Conservation (phyloP, 768 basidiomycete species). For the Hemileccinum impolitum region DNA sequence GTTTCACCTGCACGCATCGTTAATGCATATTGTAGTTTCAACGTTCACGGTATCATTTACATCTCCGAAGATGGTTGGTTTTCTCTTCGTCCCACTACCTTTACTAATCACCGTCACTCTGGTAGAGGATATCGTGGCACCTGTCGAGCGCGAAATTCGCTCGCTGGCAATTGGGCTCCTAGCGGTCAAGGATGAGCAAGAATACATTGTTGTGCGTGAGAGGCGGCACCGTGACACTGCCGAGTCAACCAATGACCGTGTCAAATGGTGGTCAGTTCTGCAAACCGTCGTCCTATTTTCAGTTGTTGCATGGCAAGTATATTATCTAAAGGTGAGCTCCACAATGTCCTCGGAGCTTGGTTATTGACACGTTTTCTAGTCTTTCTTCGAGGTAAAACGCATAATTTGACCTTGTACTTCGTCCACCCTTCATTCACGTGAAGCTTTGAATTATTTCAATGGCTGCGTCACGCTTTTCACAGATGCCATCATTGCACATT, state of each 20-base stretch:
- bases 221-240: slow-evolving; percentile 91
- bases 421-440: not conserved
- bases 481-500: slow-evolving; percentile 6
- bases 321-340: slow-evolving; percentile 79
- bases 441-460: not conserved
- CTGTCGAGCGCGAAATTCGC: slow-evolving; percentile 95
- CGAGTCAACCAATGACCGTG: slow-evolving; percentile 88
- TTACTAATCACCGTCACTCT: slow-evolving; percentile 1
- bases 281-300: slow-evolving; percentile 84
- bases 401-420: slow-evolving; percentile 54
- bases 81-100: not conserved
- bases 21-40: slow-evolving; percentile 60
- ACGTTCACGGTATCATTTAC: slow-evolving; percentile 96
- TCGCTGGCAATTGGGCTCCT: slow-evolving; percentile 74
- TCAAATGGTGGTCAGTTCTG: slow-evolving; percentile 98
- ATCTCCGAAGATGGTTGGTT: slow-evolving; percentile 80
- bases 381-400: slow-evolving; percentile 90
- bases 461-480: no score
- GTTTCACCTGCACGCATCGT: not conserved
- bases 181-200: slow-evolving; percentile 96
- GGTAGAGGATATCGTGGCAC: slow-evolving; percentile 76
- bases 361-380: slow-evolving; percentile 37
- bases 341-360: not conserved
- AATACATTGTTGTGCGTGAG: slow-evolving; percentile 96
- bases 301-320: slow-evolving; percentile 96